These are phyloP conservation scores for Metschnikowia dekortorum DNA, from an alignment of 805 yeast species.

Conservation along the genomic window DNA sequence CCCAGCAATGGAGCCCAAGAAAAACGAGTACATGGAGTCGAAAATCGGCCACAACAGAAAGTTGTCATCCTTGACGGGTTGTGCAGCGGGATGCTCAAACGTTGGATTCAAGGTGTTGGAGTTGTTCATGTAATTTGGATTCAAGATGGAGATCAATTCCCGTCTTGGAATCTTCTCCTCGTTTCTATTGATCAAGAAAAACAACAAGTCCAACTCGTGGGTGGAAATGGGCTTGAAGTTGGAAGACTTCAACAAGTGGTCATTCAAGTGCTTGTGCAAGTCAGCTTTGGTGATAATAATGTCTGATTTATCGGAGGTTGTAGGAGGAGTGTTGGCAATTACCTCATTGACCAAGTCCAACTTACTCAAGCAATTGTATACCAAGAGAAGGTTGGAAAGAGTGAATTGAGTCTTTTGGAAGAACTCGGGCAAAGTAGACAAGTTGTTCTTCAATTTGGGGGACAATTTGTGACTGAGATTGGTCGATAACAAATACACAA, in stretches of 20 bases:
- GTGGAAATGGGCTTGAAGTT: constrained; percentile 41
- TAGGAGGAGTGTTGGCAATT: constrained; percentile 44
- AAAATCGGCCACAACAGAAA: constrained; percentile 44
- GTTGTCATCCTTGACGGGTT: constrained; percentile 35
- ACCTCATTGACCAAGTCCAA: constrained; percentile 43
- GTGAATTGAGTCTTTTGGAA: constrained; percentile 30
- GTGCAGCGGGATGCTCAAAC: constrained; percentile 41
- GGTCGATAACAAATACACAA: constrained; percentile 29
- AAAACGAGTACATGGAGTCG: constrained; percentile 81
- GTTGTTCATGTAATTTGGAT: constrained; percentile 49
- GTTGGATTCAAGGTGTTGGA: constrained; percentile 31
- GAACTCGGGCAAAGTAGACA: constrained; percentile 32
- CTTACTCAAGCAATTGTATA: constrained; percentile 38
- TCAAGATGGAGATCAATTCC: constrained; percentile 45
- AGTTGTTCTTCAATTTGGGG: constrained; percentile 31
- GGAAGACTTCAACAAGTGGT: constrained; percentile 39
- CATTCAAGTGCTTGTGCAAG: constrained; percentile 39
- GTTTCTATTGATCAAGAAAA: constrained; percentile 34
- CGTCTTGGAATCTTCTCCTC: constrained; percentile 39
- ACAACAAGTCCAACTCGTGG: constrained; percentile 38
- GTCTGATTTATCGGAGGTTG: constrained; percentile 36
- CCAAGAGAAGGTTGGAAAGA: constrained; percentile 36
- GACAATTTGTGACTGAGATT: constrained; percentile 41
- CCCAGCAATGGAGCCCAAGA: constrained; percentile 92
- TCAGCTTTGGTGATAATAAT: constrained; percentile 38